Base-by-base conservation (phyloP, 2,329 filamentous ascomycete genomes). In the Teratosphaeria nubilosa region DNA sequence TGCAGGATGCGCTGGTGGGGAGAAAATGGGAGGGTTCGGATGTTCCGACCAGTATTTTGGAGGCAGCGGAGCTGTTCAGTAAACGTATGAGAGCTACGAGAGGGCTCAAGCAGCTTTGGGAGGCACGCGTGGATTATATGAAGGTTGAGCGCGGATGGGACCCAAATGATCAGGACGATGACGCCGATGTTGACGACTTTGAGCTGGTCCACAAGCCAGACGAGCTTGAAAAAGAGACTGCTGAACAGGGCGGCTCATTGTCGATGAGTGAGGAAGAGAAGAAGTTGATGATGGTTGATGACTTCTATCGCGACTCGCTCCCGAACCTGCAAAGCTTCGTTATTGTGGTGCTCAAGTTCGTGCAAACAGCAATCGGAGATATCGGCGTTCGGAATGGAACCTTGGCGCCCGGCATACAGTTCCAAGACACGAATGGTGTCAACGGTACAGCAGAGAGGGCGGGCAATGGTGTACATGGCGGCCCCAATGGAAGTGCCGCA, bases 111-210 rank as follows among this genome's bases (percentile, higher is more conserved):
- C 94, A 99, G 74, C 78, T 99, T 14, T 99, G 94, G 92, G 88
- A 95, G 64, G 91, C 95, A 70, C 84, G 94, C 53, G 91, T 96
- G 67, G 84, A 84, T 30, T 99, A 95, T 65, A 86, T 96, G 76
- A 92, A 88, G 68, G 95, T 89, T 64, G 92, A 97, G 67, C 82
- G 94, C 57, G 94, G 94, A 10, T 99, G 91, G 90, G 85, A 87
- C 59, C n/a, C 59, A 76, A 20, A 58, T 20, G 58, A 63, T 25
- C 62, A 64, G n/a, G 73, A 60, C 16, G 58, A 63, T 25, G 63
- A 64, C 27, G 58, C 62, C 6, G 65, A 65, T 34, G 73, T 77
- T 59, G 68, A 73, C 30, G 69, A 69, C 22, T 69, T 69, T 56
- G 64, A 68, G 32, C 57, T 68, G 14, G 56, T 64, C 10, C 55